These are phyloP conservation scores for Santalum album DNA, from an alignment of 164 flowering plant genomes.

Conservation along the genomic window DNA sequence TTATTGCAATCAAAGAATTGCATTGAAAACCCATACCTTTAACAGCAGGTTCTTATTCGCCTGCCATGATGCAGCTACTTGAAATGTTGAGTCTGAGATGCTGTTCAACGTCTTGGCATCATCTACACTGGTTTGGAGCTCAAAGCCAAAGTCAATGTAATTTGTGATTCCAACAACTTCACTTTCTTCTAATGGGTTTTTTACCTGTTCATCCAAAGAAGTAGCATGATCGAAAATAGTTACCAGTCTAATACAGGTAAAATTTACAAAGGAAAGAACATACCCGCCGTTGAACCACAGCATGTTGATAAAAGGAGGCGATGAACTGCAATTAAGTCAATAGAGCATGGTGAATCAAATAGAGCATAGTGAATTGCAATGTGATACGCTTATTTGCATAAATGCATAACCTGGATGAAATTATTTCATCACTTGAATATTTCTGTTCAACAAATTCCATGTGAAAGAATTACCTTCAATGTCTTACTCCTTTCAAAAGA, in stretches of 20 bases:
- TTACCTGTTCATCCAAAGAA: conserved; percentile 48
- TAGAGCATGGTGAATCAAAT: too few relatives aligned
- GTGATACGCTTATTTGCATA: too few relatives aligned
- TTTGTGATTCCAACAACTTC: conserved; percentile 89
- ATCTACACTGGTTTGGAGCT: conserved; percentile 57
- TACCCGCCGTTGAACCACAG: conserved; percentile 95
- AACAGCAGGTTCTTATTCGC: conserved; percentile 87
- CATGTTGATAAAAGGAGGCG: conserved; percentile 95
- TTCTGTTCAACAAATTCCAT: too few relatives aligned
- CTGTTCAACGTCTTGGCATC: conserved; percentile 34
- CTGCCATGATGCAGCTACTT: conserved; percentile 94
- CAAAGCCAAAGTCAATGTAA: conserved; percentile 92
- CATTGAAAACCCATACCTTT: too few relatives aligned
- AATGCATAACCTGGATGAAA: too few relatives aligned
- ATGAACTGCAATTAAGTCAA: conserved; percentile 57
- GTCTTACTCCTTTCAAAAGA: too few relatives aligned
- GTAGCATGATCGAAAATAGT: too few relatives aligned
- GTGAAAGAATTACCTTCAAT: too few relatives aligned
- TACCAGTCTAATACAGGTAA: too few relatives aligned
- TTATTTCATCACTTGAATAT: too few relatives aligned
- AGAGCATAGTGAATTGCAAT: too few relatives aligned
- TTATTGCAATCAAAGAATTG: too few relatives aligned
- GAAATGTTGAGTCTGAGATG: conserved; percentile 61
- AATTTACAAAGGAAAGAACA: conserved; percentile 6
- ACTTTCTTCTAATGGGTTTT: conserved; percentile 78